Base-by-base conservation (phyloP, 495 filamentous ascomycete species). In the Annulohypoxylon stygium region DNA sequence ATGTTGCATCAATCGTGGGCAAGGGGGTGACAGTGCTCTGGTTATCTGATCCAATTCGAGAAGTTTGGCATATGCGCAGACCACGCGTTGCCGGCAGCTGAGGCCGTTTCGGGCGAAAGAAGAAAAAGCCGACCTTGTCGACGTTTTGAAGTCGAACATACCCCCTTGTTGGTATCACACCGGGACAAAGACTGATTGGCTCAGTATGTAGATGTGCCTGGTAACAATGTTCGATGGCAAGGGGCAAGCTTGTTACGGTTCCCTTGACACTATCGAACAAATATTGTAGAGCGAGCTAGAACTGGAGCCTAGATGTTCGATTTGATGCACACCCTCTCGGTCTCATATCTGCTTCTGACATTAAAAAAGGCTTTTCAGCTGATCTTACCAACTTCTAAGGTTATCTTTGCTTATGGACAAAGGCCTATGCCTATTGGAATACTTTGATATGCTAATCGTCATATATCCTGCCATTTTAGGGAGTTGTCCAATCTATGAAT, bases 151-250 rank as follows among this genome's bases (percentile, higher is more conserved):
- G 41, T 73, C 14, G 33, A 45, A 67, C 30, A 23, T 54, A 30
- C 34, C 34, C 60, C 67, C 72, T 61, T 75, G 72, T 45, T 23
- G 3, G 71, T 74, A 75, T 63, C 66, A 59, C 55, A 9, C 51
- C 23, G 39, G 39, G 48, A 67, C 33, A 10, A 33, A 7, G 12
- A 16, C n/a, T 62, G 5, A 74, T 74, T 74, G 61, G 71, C 16
- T 18, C 3, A 6, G 30, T 30, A 34, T 57, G 26, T 61, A 18
- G 23, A 33, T 34, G 23, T 37, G 3, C 20, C 30, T 34, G 50
- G 66, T 66, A 58, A 66, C 55, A 43, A 47, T 55, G 30, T 60
- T 48, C 48, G 45, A 37, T 34, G 20, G 20, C 41, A 50, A 41
- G 48, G 20, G 20, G 37, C 25, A n/a, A 16, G n/a, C 33, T 47